A percentile compares a stretch with the other conserved stretches of the same genome.
These are phyloP conservation scores for Cyanophora paradoxa DNA, from an alignment of 78 protist species.

Conservation along the genomic window DNA sequence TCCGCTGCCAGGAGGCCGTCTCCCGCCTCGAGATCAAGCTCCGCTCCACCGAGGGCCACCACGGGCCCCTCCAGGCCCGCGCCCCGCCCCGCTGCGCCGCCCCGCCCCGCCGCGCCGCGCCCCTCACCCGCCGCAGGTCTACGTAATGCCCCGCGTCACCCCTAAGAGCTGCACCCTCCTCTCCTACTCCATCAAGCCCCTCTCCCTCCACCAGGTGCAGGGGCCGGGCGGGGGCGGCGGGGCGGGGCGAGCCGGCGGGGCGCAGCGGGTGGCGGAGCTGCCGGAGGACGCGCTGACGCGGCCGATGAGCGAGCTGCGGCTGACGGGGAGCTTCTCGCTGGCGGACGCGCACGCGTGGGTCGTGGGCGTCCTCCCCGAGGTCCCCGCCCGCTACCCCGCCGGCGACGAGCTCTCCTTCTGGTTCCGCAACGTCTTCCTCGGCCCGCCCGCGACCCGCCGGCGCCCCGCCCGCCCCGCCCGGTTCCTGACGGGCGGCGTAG, in stretches of 20 bases:
- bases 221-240: too few species aligned
- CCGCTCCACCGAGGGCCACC: conserved; percentile 42
- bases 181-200: conserved; percentile 21
- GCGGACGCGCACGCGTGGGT: conserved; percentile 37
- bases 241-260: too few species aligned
- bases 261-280: not conserved
- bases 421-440: conserved; percentile 15
- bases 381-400: conserved; percentile 16
- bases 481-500: too few species aligned
- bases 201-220: conserved; percentile 33
- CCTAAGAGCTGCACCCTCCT: conserved; percentile 14
- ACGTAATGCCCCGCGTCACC: conserved; percentile 4
- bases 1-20: conserved; percentile 1
- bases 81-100: too few species aligned
- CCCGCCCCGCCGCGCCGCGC: too few species aligned
- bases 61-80: conserved; percentile 24
- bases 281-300: not conserved
- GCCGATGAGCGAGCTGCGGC: not conserved
- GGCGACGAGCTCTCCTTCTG: not conserved
- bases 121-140: too few species aligned
- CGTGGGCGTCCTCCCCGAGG: not conserved
- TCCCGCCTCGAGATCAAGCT: conserved; percentile 2
- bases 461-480: too few species aligned
- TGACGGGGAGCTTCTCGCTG: conserved; percentile 26
- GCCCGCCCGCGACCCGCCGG: too few species aligned